Conservation (phyloP, 1,284 basidiomycete genomes). For the Ganoderma resinaceum region DNA sequence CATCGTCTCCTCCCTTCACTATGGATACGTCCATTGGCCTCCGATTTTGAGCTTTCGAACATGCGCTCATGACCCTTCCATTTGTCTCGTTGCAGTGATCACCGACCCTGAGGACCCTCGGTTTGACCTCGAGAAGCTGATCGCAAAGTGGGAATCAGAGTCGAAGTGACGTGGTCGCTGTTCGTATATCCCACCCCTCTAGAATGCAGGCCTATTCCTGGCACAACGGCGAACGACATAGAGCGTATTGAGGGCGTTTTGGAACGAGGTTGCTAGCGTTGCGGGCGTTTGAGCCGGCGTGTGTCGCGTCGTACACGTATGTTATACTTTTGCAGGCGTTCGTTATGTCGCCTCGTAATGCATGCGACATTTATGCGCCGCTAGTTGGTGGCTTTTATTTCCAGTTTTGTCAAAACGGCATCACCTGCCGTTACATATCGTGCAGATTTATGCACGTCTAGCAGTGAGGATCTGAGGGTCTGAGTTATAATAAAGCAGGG, state of each 20-base stretch:
- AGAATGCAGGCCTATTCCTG: constrained; percentile 27
- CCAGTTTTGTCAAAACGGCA: neutral
- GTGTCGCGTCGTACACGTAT: constrained; percentile 4
- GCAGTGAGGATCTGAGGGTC: too few relatives aligned
- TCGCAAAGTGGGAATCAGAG: constrained; percentile 78
- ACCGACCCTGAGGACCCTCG: constrained; percentile 94
- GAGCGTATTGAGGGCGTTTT: constrained; percentile 6
- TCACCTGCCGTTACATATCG: neutral
- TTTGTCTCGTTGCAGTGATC: constrained; percentile 60
- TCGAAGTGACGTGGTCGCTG: constrained; percentile 46
- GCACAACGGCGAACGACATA: constrained; percentile 7
- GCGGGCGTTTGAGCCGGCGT: neutral
- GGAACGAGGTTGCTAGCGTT: neutral
- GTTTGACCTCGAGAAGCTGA: constrained; percentile 96
- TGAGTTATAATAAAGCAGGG: too few relatives aligned
- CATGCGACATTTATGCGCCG: constrained; percentile 3
- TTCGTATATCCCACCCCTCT: constrained; percentile 23
- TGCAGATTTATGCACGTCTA: too few relatives aligned
- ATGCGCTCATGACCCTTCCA: neutral
- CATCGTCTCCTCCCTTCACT: neutral
- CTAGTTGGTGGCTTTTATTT: neutral
- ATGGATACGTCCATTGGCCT: neutral
- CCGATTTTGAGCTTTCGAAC: neutral
- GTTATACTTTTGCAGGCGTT: constrained; percentile 11
- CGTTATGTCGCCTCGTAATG: constrained; percentile 14